These are phyloP conservation scores for Boletus semigastroideus DNA, from an alignment of 1,284 basidiomycete genomes.

Conservation along the genomic window DNA sequence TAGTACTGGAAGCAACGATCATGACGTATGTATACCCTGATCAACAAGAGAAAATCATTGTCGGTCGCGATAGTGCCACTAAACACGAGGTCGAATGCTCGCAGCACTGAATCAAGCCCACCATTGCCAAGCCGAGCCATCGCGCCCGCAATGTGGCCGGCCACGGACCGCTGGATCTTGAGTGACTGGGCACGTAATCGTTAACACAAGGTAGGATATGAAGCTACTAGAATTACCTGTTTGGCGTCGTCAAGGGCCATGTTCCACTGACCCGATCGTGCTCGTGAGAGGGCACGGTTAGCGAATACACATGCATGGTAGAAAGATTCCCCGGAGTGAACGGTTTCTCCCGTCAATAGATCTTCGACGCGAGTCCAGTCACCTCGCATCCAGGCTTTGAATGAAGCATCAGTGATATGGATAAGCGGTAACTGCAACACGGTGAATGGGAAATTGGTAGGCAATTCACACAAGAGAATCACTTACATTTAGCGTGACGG, in stretches of 20 bases:
- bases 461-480: not conserved
- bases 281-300: not conserved
- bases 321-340: not conserved
- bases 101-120: not conserved
- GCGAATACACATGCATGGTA: not conserved
- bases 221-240: not conserved
- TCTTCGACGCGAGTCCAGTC: not conserved
- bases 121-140: not conserved
- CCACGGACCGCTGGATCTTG: not conserved
- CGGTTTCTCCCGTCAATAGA: not conserved
- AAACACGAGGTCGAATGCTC: slow-evolving; percentile 10
- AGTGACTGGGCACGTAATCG: not conserved
- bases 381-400: not conserved
- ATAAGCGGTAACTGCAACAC: not conserved
- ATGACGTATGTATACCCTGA: not conserved
- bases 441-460: not conserved
- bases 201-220: not conserved
- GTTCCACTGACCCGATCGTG: not conserved
- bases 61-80: not conserved
- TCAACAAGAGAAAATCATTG: slow-evolving; percentile 2
- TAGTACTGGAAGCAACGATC: not conserved
- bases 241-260: slow-evolving; percentile 3
- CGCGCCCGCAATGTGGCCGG: slow-evolving; percentile 5
- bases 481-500: not conserved
- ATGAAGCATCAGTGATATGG: not conserved